A percentile compares a stretch with the other conserved stretches of the same genome.
phyloP scores from a whole-genome alignment of 2,329 filamentous ascomycete species.

The Sporothrix mexicana region DNA sequence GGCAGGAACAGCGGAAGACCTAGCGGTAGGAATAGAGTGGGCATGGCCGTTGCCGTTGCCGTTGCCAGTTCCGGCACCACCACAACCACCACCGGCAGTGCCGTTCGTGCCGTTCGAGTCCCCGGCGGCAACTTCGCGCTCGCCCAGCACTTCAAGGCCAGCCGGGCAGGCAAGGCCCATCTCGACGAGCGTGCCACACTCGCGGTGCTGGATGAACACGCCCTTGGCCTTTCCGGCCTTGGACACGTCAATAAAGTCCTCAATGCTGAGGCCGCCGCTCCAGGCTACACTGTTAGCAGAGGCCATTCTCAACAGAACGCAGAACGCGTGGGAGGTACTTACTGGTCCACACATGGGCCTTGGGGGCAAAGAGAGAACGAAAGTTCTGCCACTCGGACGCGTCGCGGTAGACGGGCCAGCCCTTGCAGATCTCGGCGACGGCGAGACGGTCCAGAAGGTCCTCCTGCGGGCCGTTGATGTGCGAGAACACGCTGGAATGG shows the following conservation, averaged over 20 bases:
- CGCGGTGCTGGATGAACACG: constrained; percentile 63
- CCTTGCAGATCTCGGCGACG: constrained; percentile 59
- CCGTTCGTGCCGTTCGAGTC: too few relatives aligned
- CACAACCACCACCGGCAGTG: constrained; percentile 35
- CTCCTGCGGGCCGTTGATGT: constrained; percentile 51
- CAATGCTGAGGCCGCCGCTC: constrained; percentile 51
- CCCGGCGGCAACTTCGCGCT: background rate
- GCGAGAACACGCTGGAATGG: constrained; percentile 47
- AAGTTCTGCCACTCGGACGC: constrained; percentile 60
- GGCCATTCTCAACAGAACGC: too few relatives aligned
- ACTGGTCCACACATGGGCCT: constrained; percentile 59
- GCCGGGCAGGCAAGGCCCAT: constrained; percentile 37
- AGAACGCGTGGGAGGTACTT: too few relatives aligned
- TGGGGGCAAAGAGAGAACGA: constrained; percentile 53
- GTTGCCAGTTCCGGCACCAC: constrained; percentile 52
- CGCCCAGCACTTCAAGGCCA: constrained; percentile 22
- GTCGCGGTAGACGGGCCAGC: constrained; percentile 60
- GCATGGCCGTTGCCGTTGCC: background rate
- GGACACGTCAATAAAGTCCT: constrained; percentile 57
- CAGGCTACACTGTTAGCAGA: constrained; percentile 50
- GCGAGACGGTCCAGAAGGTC: constrained; percentile 54
- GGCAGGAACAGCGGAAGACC: too few relatives aligned
- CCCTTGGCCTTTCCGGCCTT: constrained; percentile 57
- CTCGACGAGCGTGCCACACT: constrained; percentile 43
- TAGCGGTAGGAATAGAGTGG: too few relatives aligned